Conservation (phyloP, 2,329 filamentous ascomycete species). For the Penicillium vulpinum region DNA sequence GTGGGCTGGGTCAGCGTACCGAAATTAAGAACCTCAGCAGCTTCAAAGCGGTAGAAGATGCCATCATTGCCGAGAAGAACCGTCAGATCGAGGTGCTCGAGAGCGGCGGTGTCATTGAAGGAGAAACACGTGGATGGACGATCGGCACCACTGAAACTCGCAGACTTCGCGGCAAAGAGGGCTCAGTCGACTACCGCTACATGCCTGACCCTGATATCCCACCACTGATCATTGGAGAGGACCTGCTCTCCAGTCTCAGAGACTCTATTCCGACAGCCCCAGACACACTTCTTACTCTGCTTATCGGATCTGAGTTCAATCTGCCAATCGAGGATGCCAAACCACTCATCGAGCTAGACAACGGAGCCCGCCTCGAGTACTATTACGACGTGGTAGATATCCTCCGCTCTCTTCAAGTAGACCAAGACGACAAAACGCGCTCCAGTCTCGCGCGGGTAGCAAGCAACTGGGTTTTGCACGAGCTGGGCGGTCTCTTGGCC, state of each 20-base stretch:
- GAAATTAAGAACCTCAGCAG: slow-evolving; percentile 98
- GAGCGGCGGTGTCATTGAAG: slow-evolving; percentile 69
- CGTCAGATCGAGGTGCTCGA: slow-evolving; percentile 82
- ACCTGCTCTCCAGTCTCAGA: slow-evolving; percentile 66
- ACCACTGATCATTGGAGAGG: slow-evolving; percentile 71
- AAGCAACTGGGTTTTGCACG: slow-evolving; percentile 73
- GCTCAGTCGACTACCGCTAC: slow-evolving; percentile 95
- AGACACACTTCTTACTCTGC: slow-evolving; percentile 65
- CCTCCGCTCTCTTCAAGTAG: slow-evolving; percentile 31
- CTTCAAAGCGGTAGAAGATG: slow-evolving; percentile 92
- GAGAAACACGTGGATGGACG: slow-evolving; percentile 92
- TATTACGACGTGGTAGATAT: slow-evolving; percentile 56
- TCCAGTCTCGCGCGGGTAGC: slow-evolving; percentile 49
- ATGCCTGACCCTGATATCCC: slow-evolving; percentile 95
- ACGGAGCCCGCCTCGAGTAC: slow-evolving; percentile 77
- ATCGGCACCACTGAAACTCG: slow-evolving; percentile 79
- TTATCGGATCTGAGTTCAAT: slow-evolving; percentile 62
- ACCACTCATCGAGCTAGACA: slow-evolving; percentile 73
- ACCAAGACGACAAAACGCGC: slow-evolving; percentile 27
- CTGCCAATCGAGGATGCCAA: slow-evolving; percentile 80
- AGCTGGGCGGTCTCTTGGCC: slow-evolving; percentile 64
- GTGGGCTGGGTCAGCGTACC: slow-evolving; percentile 76
- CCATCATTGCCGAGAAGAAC: slow-evolving; percentile 85
- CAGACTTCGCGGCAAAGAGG: slow-evolving; percentile 85
- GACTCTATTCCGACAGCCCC: slow-evolving; percentile 68